These are phyloP conservation scores for Cryptococcus sp. DNA, from an alignment of 1,284 basidiomycete species.

Conservation along the genomic window DNA sequence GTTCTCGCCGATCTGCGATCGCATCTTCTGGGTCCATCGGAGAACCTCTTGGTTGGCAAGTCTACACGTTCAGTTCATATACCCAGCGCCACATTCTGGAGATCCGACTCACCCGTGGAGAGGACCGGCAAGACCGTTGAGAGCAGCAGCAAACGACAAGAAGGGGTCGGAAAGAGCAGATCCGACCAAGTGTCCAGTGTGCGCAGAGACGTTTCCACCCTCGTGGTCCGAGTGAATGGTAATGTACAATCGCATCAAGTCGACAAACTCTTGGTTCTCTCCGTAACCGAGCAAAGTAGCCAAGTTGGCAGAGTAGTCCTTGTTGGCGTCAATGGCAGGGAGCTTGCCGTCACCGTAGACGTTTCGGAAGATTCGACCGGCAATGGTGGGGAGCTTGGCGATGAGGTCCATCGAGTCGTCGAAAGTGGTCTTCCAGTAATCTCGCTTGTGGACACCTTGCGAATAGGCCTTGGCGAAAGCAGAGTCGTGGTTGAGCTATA, in stretches of 20 bases:
- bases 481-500: conserved; percentile 85
- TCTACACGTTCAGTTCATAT: conserved; percentile 25
- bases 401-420: conserved; percentile 98
- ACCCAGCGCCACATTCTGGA: neutral
- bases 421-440: conserved; percentile 94
- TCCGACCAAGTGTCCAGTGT: conserved; percentile 92
- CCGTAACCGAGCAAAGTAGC: conserved; percentile 88
- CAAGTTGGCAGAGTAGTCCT: conserved; percentile 93
- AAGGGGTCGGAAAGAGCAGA: conserved; percentile 97
- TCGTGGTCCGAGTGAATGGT: conserved; percentile 99
- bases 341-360: conserved; percentile 81
- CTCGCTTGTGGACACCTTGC: conserved; percentile 86
- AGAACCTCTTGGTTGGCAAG: conserved; percentile 96
- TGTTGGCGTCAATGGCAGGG: conserved; percentile 76
- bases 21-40: conserved; percentile 82
- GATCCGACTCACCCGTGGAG: conserved; percentile 63
- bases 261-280: conserved; percentile 81
- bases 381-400: conserved; percentile 95
- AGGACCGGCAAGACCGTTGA: conserved; percentile 95
- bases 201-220: conserved; percentile 97
- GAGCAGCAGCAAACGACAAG: conserved; percentile 86
- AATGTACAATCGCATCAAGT: conserved; percentile 93
- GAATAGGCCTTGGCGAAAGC: conserved; percentile 95
- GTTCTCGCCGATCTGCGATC: conserved; percentile 71
- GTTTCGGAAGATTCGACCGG: conserved; percentile 94